Conservation (phyloP, 192 early-diverging fungal genomes). For the Gamsiella multidivaricata region DNA sequence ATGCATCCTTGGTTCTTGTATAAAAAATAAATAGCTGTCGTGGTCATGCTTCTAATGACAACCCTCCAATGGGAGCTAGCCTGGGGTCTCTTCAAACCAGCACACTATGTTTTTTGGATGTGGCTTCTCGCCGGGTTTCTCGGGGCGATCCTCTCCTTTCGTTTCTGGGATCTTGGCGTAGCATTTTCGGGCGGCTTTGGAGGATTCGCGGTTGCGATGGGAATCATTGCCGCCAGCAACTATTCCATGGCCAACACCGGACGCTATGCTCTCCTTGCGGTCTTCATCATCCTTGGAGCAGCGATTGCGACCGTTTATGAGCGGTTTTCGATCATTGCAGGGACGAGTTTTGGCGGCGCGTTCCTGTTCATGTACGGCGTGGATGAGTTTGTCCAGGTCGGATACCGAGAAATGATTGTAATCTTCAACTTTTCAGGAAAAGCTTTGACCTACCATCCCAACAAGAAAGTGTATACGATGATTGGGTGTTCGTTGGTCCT, state of each 20-base stretch:
- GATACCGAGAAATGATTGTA: conserved; percentile 54
- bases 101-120: conserved; percentile 31
- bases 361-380: conserved; percentile 62
- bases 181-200: conserved; percentile 39
- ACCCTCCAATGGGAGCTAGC: conserved; percentile 16
- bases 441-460: conserved; percentile 21
- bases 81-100: conserved; percentile 26
- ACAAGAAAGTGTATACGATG: conserved; percentile 26
- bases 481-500: conserved; percentile 21
- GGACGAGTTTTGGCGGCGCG: conserved; percentile 60
- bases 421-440: conserved; percentile 30
- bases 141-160: conserved; percentile 24
- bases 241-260: neutral
- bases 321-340: conserved; percentile 54
- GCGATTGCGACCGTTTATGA: conserved; percentile 51
- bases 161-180: conserved; percentile 43
- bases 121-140: conserved; percentile 25
- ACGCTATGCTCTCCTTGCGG: conserved; percentile 11
- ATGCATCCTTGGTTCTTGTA: conserved; percentile 1
- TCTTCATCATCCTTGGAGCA: conserved; percentile 48
- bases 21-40: conserved; percentile 15
- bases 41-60: conserved; percentile 18
- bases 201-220: conserved; percentile 40
- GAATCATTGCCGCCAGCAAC: conserved; percentile 25
- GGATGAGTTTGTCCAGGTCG: conserved; percentile 61